These are phyloP conservation scores for Phytophthora meadii DNA, from an alignment of 352 stramenopile genomes.

Conservation along the genomic window DNA sequence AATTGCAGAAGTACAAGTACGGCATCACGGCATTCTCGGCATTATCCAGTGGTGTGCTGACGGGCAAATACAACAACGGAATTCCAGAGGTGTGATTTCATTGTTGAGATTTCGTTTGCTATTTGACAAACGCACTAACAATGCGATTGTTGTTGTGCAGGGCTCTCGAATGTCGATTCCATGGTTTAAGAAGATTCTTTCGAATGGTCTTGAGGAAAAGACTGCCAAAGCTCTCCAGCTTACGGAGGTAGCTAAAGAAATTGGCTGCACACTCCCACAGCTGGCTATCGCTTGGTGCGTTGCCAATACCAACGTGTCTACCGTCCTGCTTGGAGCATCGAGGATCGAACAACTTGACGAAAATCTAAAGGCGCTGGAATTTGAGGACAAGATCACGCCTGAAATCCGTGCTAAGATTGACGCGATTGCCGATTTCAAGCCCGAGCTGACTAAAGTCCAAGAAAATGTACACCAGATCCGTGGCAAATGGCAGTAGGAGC, in stretches of 20 bases:
- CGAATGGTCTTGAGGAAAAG: constrained; percentile 47
- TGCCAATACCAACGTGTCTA: constrained; percentile 67
- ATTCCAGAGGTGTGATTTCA: constrained; percentile 34
- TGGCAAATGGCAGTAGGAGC: constrained; percentile 37
- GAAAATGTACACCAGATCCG: constrained; percentile 40
- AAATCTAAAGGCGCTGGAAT: constrained; percentile 54
- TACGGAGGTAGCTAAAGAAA: constrained; percentile 46
- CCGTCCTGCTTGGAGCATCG: constrained; percentile 60
- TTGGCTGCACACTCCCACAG: constrained; percentile 58
- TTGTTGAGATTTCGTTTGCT: not conserved
- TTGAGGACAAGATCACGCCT: constrained; percentile 63
- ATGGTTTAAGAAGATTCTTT: constrained; percentile 37
- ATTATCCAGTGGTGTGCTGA: constrained; percentile 63
- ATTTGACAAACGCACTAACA: no score
- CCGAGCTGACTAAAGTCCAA: constrained; percentile 41
- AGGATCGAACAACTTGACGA: constrained; percentile 66
- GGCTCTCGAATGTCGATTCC: constrained; percentile 59
- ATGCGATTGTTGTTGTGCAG: constrained; percentile 1
- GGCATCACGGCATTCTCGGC: constrained; percentile 70
- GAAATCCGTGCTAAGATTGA: constrained; percentile 66
- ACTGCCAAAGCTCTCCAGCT: constrained; percentile 40
- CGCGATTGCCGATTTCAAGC: constrained; percentile 53
- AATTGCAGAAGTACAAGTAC: constrained; percentile 67
- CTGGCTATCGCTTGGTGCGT: constrained; percentile 64
- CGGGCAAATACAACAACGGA: constrained; percentile 74